A percentile compares a stretch with the other conserved stretches of the same genome.
phyloP scores from a whole-genome alignment of 2,329 filamentous ascomycete species.

The Bipolaris victoriae region DNA sequence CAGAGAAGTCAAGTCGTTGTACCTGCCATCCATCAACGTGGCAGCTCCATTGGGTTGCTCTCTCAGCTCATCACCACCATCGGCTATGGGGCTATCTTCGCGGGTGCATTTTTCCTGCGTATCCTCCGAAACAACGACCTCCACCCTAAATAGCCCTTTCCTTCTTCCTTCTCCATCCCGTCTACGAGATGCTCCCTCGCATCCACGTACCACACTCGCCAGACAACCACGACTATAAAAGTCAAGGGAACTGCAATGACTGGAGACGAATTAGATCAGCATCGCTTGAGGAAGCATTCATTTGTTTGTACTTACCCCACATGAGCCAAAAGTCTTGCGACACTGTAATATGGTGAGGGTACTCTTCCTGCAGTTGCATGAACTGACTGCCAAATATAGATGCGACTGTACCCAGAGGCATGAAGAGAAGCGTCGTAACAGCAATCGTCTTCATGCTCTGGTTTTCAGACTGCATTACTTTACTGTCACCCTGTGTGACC shows the following conservation, averaged over 20 bases:
- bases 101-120: not conserved
- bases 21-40: too few species aligned
- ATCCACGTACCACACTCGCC: slow-evolving; percentile 33
- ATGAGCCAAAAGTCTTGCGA: slow-evolving; percentile 42
- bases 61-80: not conserved
- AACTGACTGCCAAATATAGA: slow-evolving; percentile 41
- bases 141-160: slow-evolving; percentile 29
- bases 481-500: slow-evolving; percentile 49
- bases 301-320: slow-evolving; percentile 19
- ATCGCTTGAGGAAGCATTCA: not conserved
- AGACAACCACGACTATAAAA: slow-evolving; percentile 18
- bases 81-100: not conserved
- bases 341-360: slow-evolving; percentile 27
- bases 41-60: too few species aligned
- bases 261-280: not conserved
- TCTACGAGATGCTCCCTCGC: slow-evolving; percentile 22
- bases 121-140: slow-evolving; percentile 11
- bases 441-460: slow-evolving; percentile 56
- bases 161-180: slow-evolving; percentile 5
- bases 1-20: too few species aligned
- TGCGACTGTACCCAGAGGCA: slow-evolving; percentile 49
- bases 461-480: slow-evolving; percentile 47
- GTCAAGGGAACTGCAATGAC: slow-evolving; percentile 35
- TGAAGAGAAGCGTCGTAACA: slow-evolving; percentile 53
- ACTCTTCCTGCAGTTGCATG: slow-evolving; percentile 30